Percentiles rank a stretch among this genome's conserved stretches.
These are phyloP conservation scores for Suillus discolor DNA, from an alignment of 768 basidiomycete species.

Conservation along the genomic window DNA sequence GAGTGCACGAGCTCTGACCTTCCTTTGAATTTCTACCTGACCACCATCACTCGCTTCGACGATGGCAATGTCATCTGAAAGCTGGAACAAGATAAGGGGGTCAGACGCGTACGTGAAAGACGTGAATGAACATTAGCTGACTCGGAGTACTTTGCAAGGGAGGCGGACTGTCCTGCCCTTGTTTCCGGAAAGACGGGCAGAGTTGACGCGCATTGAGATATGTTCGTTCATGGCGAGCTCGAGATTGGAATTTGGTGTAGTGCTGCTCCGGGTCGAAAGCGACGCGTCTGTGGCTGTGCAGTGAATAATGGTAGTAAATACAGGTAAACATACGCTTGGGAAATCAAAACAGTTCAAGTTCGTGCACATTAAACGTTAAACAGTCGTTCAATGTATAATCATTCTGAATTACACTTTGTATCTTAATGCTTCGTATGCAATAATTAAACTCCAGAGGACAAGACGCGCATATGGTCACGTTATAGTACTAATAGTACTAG, in stretches of 20 bases:
- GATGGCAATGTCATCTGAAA: constrained; percentile 46
- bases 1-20: constrained; percentile 35
- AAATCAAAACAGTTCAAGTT: too few relatives aligned
- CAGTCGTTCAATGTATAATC: too few relatives aligned
- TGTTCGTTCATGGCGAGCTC: constrained; percentile 25
- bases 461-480: too few relatives aligned
- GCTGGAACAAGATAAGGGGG: constrained; percentile 25
- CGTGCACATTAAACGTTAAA: too few relatives aligned
- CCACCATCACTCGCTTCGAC: constrained; percentile 72
- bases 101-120: constrained; percentile 5
- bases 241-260: neutral
- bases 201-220: constrained; percentile 59
- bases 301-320: neutral
- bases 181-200: constrained; percentile 54
- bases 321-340: neutral
- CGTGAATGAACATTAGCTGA: constrained; percentile 27
- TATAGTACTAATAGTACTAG: too few relatives aligned
- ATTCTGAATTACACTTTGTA: too few relatives aligned
- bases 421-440: too few relatives aligned
- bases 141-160: constrained; percentile 60
- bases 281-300: neutral
- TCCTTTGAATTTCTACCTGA: constrained; percentile 51
- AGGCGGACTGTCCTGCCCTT: constrained; percentile 59
- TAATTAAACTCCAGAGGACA: too few relatives aligned
- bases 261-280: neutral